These are phyloP conservation scores for Aspergillus sp. DNA, from an alignment of 2,329 filamentous ascomycete genomes.

Conservation along the genomic window DNA sequence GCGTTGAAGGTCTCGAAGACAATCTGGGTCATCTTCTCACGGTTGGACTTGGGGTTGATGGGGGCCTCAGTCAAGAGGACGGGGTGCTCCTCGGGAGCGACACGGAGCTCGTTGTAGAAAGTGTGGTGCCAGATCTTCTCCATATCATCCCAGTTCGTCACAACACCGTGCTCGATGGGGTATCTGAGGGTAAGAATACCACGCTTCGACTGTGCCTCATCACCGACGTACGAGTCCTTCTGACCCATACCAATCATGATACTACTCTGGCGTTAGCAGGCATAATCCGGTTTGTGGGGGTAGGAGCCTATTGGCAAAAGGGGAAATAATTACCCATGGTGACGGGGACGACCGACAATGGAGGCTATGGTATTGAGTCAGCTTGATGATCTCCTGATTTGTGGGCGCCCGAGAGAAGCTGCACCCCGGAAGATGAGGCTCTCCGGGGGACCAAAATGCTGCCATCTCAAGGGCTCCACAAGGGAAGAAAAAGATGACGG, in stretches of 20 bases:
- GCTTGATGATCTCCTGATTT: constrained; percentile 20
- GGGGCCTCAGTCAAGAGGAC: constrained; percentile 98
- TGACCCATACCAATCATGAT: constrained; percentile 99
- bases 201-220: constrained; percentile 99
- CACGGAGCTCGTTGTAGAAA: constrained; percentile 99
- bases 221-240: constrained; percentile 99
- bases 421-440: background rate
- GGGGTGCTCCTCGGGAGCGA: constrained; percentile 99
- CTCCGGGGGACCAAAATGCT: background rate
- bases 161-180: constrained; percentile 99
- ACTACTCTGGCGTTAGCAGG: constrained; percentile 55
- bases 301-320: background rate
- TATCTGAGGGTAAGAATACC: constrained; percentile 99
- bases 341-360: constrained; percentile 98
- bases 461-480: background rate
- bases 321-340: constrained; percentile 83
- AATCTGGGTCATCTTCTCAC: constrained; percentile 99
- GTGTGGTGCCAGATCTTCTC: constrained; percentile 99
- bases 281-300: background rate
- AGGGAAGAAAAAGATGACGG: background rate
- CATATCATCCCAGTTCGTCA: constrained; percentile 99
- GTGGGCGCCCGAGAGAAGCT: background rate
- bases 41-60: constrained; percentile 99
- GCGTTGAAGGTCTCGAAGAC: constrained; percentile 99
- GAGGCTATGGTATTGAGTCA: constrained; percentile 63